phyloP scores from a whole-genome alignment of 73 alveolate genomes.

The Tetrahymena borealis region DNA sequence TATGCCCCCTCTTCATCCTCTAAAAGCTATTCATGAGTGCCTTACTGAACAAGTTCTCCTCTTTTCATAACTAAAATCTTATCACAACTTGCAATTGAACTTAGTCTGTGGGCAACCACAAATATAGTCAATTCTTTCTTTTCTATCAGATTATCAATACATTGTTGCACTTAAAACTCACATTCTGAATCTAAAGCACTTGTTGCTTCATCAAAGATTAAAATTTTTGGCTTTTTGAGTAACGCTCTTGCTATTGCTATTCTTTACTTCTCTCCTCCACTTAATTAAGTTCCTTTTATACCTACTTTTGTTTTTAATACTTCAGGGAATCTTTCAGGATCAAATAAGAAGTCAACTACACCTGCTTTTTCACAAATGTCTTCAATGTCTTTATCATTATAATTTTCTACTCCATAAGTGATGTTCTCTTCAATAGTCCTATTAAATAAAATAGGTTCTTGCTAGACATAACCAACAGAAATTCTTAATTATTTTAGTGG shows the following conservation, averaged over 20 bases:
- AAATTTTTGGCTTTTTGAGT: slow-evolving; percentile 37
- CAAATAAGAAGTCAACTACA: slow-evolving; percentile 47
- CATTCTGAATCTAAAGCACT: slow-evolving; percentile 47
- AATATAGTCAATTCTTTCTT: slow-evolving; percentile 52
- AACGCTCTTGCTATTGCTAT: slow-evolving; percentile 57
- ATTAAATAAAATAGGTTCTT: slow-evolving; percentile 86
- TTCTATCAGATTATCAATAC: slow-evolving; percentile 22
- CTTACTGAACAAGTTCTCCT: slow-evolving; percentile 61
- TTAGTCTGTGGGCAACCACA: slow-evolving; percentile 75
- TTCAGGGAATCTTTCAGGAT: slow-evolving; percentile 9
- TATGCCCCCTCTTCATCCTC: neutral
- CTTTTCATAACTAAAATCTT: slow-evolving; percentile 60
- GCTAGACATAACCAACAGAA: slow-evolving; percentile 80
- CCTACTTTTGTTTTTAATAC: slow-evolving; percentile 40
- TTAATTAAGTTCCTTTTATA: slow-evolving; percentile 39
- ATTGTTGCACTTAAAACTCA: slow-evolving; percentile 38
- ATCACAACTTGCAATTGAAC: slow-evolving; percentile 63
- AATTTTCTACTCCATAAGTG: slow-evolving; percentile 67
- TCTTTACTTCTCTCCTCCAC: slow-evolving; percentile 55
- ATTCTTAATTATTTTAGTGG: slow-evolving; percentile 57
- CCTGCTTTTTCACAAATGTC: slow-evolving; percentile 76
- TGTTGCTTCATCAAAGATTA: slow-evolving; percentile 56
- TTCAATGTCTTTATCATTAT: slow-evolving; percentile 70
- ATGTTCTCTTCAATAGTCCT: slow-evolving; percentile 70
- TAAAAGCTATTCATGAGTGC: slow-evolving; percentile 51